Base-by-base conservation (phyloP, 2,329 filamentous ascomycete genomes). In the Trichoderma afroharzianum region DNA sequence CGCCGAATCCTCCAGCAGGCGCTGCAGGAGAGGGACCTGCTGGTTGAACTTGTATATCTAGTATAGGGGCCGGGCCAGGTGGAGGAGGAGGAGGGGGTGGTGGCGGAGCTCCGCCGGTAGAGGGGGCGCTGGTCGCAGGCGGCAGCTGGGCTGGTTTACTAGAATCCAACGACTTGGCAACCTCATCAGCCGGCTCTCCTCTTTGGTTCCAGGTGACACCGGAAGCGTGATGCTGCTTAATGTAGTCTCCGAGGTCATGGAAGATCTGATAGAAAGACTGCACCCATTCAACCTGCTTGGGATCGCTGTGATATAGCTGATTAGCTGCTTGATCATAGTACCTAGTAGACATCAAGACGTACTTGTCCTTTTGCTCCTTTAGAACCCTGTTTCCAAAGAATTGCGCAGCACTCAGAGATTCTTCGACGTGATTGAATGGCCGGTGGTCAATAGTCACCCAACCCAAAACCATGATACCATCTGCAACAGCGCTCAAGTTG, bases 301-400 rank as follows among this genome's bases (percentile, higher is more conserved):
- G 87, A 77, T 95, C 93, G 83, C 93, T 96, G 66, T 50, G 21
- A 72, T 74, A 57, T 50, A 76, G 8, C 43, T 75, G 24, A 73
- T 68, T 72, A 43, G n/a, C 33, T 57, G 7, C 28, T 55, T 32
- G 11, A 36, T 26, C 39, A 18, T n/a, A 39, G 28, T 11, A n/a
- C 43, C 36, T 47, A 21, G 18, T 15, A 33, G 24, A 14, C 28
- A 50, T 69, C 81, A 43, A 43, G 7, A 36, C 67, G 11, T 76
- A 85, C 85, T 87, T 89, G 67, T 89, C 95, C 83, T 97, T 98
- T 81, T 92, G 91, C 77, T 97, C 92, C 83, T 94, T 97, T 76
- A 98, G 84, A 47, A 99, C 93, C 76, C 95, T 90, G 84, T 99
- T 98, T 39, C 96, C 96, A 77, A 93, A 98, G 84, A 97, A 97